These are phyloP conservation scores for Suhomyces sp. DNA, from an alignment of 805 yeast genomes.

Conservation along the genomic window DNA sequence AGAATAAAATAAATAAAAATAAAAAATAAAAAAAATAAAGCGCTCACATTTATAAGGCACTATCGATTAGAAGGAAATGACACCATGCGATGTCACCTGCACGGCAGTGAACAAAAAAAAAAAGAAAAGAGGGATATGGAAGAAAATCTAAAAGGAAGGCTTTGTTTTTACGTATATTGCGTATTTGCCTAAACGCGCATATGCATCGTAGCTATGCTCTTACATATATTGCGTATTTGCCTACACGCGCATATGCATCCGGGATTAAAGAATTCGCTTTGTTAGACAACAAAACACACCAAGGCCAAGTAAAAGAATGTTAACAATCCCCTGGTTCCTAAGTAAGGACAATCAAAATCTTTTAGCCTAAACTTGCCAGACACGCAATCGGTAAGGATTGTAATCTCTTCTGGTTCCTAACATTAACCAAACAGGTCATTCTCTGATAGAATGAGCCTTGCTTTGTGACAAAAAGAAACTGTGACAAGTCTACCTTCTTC, in stretches of 20 bases:
- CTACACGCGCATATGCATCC: neutral
- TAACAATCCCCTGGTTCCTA: neutral
- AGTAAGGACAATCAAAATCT: neutral
- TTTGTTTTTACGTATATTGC: neutral
- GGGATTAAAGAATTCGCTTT: neutral
- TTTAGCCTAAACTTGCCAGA: neutral
- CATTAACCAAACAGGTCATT: neutral
- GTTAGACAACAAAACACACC: neutral
- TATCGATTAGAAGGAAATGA: neutral
- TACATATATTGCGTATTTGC: neutral
- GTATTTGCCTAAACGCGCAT: neutral
- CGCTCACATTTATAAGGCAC: neutral
- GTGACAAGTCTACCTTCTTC: slow-evolving; percentile 1
- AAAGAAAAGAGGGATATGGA: neutral
- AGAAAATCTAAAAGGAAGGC: neutral
- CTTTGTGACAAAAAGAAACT: neutral
- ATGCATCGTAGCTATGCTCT: neutral
- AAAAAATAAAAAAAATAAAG: neutral
- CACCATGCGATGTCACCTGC: neutral
- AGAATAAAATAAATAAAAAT: neutral
- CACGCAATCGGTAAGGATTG: neutral
- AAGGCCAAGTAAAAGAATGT: neutral
- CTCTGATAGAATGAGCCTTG: neutral
- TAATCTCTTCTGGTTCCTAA: neutral
- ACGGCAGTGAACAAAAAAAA: neutral